Evolutionary conservation across 2,329 filamentous ascomycete species (phyloP), one percentile per base, ranked within the genome.

Genomic region (Byssoonygena ceratinophila): DNA sequence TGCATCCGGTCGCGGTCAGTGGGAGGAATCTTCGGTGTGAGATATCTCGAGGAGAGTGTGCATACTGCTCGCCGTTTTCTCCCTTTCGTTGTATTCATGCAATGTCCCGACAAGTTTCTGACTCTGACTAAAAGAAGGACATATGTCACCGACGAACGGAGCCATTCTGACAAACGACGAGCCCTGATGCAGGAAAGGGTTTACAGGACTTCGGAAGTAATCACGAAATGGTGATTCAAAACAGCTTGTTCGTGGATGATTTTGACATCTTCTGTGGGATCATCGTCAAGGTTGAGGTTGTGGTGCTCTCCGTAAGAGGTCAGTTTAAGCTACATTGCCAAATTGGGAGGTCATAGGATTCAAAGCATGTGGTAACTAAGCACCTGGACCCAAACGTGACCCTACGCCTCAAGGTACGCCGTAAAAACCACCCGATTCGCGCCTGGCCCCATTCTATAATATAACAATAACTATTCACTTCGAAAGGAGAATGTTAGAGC

Each of bases 21-120:
- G n/a, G 16, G 34, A 22, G 18, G 3, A 3, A 43, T 20, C 16
- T n/a, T 16, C 27, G 4, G 9, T 27, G 22, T 1, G 8, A 44
- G 37, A n/a, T n/a, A n/a, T 34, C 29, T 34, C 8, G n/a, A 32
- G 7, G 40, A 32, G 40, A 9, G n/a, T n/a, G n/a, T 36, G 43
- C 48, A 14, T 46, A 55, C 46, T 39, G 32, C 37, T 52, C 27
- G 45, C 6, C 7, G 18, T 14, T 12, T 37, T 16, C 29, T 16
- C 36, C 14, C 27, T 25, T 11, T 18, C 23, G n/a, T 47, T 54
- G 44, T 34, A 51, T 46, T 50, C 55, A 39, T 48, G 50, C 7
- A 58, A 25, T 9, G 37, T 49, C 16, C 55, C 57, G n/a, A 58
- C 53, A 46, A 51, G 53, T 27, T 11, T 25, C 11, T 44, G 25